Base-by-base conservation (phyloP, 2,329 filamentous ascomycete species). In the Tothia fuscella region DNA sequence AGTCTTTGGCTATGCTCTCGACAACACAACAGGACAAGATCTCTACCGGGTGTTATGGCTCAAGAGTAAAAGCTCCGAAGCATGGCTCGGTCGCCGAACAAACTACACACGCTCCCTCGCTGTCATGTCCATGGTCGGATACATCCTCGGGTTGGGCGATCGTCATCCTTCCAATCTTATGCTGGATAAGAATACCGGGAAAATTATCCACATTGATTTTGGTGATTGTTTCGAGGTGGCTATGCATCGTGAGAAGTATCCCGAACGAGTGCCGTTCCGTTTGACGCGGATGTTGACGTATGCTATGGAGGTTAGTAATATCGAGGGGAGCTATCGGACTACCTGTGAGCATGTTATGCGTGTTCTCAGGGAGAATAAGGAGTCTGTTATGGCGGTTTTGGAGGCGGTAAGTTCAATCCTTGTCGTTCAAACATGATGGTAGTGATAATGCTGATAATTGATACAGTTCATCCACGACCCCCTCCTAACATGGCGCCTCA, bases 41-140 rank as follows among this genome's bases (percentile, higher is more conserved):
- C 70, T 99, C 20, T 99, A 98, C 63, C 84, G 91, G 28, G 89
- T 99, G 2, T 68, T 99, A 26, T 99, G 93, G 91, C 73, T 99
- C 51, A 98, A 98, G 75, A 94, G 86, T 56, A 95, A 95, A 70
- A 93, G 84, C 47, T 95, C 89, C 0, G 91, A 99, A 61, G 82
- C 89, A 2, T 99, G 91, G 91, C 78, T 99, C 25, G 91, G 96
- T 61, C 76, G 91, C 32, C 82, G 91, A 41, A 98, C 93, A n/a
- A 98, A 94, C 58, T 99, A 98, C 65, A 98, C 91, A 14, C 82
- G 91, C 44, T 96, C 89, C 1, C 71, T 98, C 2, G 91, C 86
- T 52, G 91, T 98, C 54, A 99, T 98, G 91, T 95, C 87, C n/a
- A 98, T 99, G 87, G 91, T 96, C n/a, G 91, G 91, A 48, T 99